Conservation (phyloP, 2,329 filamentous ascomycete species). For the Nannizziopsis arthrosporioides region DNA sequence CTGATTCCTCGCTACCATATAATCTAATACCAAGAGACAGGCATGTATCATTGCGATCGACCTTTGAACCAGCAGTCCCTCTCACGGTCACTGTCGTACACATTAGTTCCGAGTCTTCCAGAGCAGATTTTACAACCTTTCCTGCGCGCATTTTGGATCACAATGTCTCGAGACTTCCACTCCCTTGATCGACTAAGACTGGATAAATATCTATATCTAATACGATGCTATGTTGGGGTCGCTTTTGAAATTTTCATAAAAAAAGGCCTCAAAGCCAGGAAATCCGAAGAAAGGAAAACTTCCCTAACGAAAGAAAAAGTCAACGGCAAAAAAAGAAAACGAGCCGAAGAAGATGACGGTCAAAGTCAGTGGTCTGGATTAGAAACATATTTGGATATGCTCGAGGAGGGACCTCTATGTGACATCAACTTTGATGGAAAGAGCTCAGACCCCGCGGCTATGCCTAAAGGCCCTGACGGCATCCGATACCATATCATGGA, state of each 20-base stretch:
- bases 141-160: conserved; percentile 59
- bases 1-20: background rate
- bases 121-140: conserved; percentile 35
- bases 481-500: conserved; percentile 78
- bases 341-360: conserved; percentile 15
- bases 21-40: conserved; percentile 26
- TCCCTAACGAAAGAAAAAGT: conserved; percentile 15
- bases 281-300: conserved; percentile 21
- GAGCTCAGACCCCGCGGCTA: conserved; percentile 12
- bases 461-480: conserved; percentile 62
- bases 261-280: conserved; percentile 21
- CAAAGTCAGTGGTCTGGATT: conserved; percentile 22
- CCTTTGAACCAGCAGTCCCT: conserved; percentile 77
- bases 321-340: conserved; percentile 21
- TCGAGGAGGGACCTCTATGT: conserved; percentile 31
- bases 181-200: conserved; percentile 63
- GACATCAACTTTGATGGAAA: conserved; percentile 29
- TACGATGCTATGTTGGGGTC: conserved; percentile 65
- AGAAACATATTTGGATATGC: conserved; percentile 29
- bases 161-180: conserved; percentile 57
- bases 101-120: conserved; percentile 52
- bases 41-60: conserved; percentile 87
- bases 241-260: conserved; percentile 44
- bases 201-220: conserved; percentile 85
- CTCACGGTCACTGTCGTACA: conserved; percentile 59